These are phyloP conservation scores for Ogataea zsoltii DNA, from an alignment of 805 yeast genomes.

Conservation along the genomic window DNA sequence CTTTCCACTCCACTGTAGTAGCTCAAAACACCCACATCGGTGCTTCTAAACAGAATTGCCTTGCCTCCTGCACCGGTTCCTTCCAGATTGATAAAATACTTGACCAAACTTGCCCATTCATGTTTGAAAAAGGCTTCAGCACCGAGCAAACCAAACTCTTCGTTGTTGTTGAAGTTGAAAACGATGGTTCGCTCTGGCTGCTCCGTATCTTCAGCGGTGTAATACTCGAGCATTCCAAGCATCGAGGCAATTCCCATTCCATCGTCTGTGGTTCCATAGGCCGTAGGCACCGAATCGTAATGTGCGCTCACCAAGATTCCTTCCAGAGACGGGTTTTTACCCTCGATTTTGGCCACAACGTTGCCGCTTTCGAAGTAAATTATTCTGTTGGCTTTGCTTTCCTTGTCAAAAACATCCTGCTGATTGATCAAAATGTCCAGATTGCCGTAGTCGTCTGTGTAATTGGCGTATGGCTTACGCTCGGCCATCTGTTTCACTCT, in stretches of 20 bases:
- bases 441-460: slow-evolving; percentile 42
- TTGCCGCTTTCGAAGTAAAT: slow-evolving; percentile 84
- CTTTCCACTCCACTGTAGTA: slow-evolving; percentile 53
- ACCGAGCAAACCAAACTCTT: slow-evolving; percentile 85
- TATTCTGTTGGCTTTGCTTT: slow-evolving; percentile 44
- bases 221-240: slow-evolving; percentile 64
- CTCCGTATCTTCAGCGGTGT: slow-evolving; percentile 29
- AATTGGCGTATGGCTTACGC: slow-evolving; percentile 35
- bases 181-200: slow-evolving; percentile 73
- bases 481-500: slow-evolving; percentile 41
- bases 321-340: slow-evolving; percentile 55
- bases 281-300: slow-evolving; percentile 85
- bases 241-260: slow-evolving; percentile 86
- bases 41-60: slow-evolving; percentile 79
- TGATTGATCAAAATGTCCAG: slow-evolving; percentile 47
- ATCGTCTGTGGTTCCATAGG: slow-evolving; percentile 88
- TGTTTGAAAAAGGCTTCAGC: slow-evolving; percentile 73
- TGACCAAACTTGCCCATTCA: slow-evolving; percentile 64
- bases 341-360: slow-evolving; percentile 72
- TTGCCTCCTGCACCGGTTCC: slow-evolving; percentile 93
- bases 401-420: slow-evolving; percentile 48
- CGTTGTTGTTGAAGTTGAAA: slow-evolving; percentile 86
- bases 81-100: slow-evolving; percentile 76
- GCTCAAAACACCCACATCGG: slow-evolving; percentile 70
- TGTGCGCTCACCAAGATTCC: slow-evolving; percentile 83